These are phyloP conservation scores for Albugo candida DNA, from an alignment of 352 stramenopile species.

Conservation along the genomic window DNA sequence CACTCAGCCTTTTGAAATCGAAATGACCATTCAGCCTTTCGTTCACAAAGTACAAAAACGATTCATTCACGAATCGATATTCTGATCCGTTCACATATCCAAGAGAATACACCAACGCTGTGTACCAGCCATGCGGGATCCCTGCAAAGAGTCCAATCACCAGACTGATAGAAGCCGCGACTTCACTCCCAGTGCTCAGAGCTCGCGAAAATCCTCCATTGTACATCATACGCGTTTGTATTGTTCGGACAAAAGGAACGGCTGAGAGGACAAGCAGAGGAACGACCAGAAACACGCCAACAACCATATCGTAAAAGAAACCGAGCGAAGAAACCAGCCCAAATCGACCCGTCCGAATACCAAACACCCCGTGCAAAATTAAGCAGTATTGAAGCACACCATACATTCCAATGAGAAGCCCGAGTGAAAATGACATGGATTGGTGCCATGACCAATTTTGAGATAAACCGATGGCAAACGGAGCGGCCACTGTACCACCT, in stretches of 20 bases:
- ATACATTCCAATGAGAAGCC: slow-evolving; percentile 18
- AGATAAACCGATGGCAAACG: slow-evolving; percentile 31
- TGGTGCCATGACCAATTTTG: slow-evolving; percentile 18
- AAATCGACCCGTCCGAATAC: slow-evolving; percentile 42
- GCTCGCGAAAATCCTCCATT: slow-evolving; percentile 68
- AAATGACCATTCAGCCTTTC: slow-evolving; percentile 26
- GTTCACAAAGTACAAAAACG: slow-evolving; percentile 51
- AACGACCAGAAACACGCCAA: slow-evolving; percentile 58
- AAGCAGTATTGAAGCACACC: slow-evolving; percentile 46
- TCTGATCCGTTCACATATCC: slow-evolving; percentile 55
- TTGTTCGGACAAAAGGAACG: slow-evolving; percentile 69
- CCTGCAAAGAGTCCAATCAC: slow-evolving; percentile 50
- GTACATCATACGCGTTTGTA: slow-evolving; percentile 77
- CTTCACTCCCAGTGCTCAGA: slow-evolving; percentile 54
- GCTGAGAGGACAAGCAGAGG: slow-evolving; percentile 51
- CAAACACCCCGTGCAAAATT: slow-evolving; percentile 39
- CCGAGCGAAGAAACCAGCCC: slow-evolving; percentile 48
- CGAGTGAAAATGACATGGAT: slow-evolving; percentile 26
- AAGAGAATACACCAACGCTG: slow-evolving; percentile 39
- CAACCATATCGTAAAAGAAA: slow-evolving; percentile 75
- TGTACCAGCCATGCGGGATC: slow-evolving; percentile 62
- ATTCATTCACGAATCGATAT: slow-evolving; percentile 57
- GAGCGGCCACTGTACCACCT: slow-evolving; percentile 26
- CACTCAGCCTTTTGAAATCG: slow-evolving; percentile 2
- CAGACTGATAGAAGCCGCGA: slow-evolving; percentile 63